Conservation (phyloP, 2,329 filamentous ascomycete species). For the Zasmidium cellare region DNA sequence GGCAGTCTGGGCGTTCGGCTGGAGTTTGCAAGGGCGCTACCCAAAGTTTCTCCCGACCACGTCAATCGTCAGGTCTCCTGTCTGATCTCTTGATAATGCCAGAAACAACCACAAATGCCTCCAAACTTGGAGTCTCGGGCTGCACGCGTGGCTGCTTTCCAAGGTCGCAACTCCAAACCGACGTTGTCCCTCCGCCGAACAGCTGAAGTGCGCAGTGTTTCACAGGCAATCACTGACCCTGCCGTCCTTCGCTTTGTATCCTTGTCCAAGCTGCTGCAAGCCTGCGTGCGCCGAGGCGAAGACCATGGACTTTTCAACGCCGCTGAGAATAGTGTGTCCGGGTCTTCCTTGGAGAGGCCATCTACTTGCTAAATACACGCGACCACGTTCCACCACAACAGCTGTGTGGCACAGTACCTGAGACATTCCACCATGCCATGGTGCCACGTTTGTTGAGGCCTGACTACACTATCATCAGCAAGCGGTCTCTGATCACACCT, state of each 20-base stretch:
- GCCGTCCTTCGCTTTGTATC: background rate
- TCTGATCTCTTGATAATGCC: background rate
- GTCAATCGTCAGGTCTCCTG: background rate
- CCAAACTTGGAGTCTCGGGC: background rate
- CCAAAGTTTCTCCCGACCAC: background rate
- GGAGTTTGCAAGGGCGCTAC: background rate
- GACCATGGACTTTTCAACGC: background rate
- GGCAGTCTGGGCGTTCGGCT: background rate
- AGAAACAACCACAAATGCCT: no score
- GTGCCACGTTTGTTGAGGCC: background rate
- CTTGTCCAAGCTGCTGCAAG: background rate
- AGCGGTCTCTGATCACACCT: background rate
- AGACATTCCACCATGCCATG: background rate
- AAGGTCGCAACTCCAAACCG: background rate
- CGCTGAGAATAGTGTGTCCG: background rate
- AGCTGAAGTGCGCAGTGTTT: background rate
- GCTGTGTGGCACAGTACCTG: background rate
- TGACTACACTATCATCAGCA: background rate
- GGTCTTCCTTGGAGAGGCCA: background rate
- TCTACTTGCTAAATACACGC: background rate
- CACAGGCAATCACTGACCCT: background rate
- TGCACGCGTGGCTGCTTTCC: background rate
- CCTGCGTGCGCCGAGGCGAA: background rate
- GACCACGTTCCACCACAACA: background rate
- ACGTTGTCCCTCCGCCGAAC: background rate